Percentiles rank a stretch among this genome's conserved stretches.
Conservation (phyloP, 1,284 basidiomycete species). For the Anthracocystis walkeri region DNA sequence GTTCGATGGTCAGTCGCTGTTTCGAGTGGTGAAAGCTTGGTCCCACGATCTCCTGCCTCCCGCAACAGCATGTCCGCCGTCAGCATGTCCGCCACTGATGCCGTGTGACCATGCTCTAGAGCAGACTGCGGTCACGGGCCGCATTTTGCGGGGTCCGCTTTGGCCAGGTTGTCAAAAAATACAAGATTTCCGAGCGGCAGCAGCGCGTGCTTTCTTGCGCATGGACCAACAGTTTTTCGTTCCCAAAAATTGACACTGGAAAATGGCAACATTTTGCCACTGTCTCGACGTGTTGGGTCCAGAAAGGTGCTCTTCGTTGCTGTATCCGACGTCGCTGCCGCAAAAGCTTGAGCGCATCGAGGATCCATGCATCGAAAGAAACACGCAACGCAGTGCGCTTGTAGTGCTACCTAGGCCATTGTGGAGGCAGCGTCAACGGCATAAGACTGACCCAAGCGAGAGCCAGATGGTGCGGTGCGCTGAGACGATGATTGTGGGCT, state of each 20-base stretch:
- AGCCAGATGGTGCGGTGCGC: too few species aligned
- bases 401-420: too few species aligned
- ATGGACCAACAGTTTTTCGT: constrained; percentile 32
- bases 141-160: constrained; percentile 9
- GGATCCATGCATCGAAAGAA: background rate
- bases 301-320: background rate
- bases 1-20: constrained; percentile 1
- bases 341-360: background rate
- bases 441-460: background rate
- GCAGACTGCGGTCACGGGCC: constrained; percentile 8
- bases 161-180: background rate
- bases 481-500: background rate
- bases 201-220: constrained; percentile 21
- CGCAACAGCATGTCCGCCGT: too few species aligned
- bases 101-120: background rate
- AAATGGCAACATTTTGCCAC: constrained; percentile 3
- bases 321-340: background rate
- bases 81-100: background rate
- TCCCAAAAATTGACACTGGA: constrained; percentile 14
- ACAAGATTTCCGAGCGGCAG: constrained; percentile 17
- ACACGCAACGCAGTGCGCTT: background rate
- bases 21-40: background rate
- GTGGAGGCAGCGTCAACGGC: background rate
- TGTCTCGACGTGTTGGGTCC: background rate
- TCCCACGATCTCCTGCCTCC: too few species aligned